Base-by-base conservation (phyloP, 2,329 filamentous ascomycete genomes). In the Reticulascus tulasneorum region DNA sequence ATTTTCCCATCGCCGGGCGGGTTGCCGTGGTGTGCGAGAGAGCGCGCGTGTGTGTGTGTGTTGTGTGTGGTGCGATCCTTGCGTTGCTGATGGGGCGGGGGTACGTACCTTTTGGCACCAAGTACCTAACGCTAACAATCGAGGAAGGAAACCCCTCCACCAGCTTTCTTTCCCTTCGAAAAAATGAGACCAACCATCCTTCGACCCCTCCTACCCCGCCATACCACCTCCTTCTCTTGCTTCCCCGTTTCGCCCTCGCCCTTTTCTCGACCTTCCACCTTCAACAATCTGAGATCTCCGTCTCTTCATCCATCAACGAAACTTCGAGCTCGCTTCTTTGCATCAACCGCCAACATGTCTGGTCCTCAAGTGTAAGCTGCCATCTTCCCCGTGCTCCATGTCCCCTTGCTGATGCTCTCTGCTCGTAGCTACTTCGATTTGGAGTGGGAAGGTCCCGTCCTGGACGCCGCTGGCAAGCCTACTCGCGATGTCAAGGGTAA, bases 281-380 rank as follows among this genome's bases (percentile, higher is more conserved):
- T 44, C 35, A 33, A 42, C 33, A 40, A 46, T 38, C 35, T 46
- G 33, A 35, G 33, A 23, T 26, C 40, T 35, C 30, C 44, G 37
- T 32, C 33, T 31, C 30, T 42, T 31, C 42, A 38, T 41, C 38
- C 43, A 44, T 44, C 41, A 40, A 45, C 40, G 39, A 46, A 46
- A 38, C 38, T 39, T 42, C 43, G 55, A 32, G 46, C 59, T 47
- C 62, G 69, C 52, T 68, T 64, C 53, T 75, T 72, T 53, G 68
- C 64, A 44, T 71, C 85, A 62, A 67, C 82, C 57, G 69, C 76
- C 73, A 82, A 75, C 65, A 95, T 94, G 88, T 42, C 51, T 46
- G 69, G 73, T 59, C 67, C 78, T 63, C 80, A 83, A 63, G 80
- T 80, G 70, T 87, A 73, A 71, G 80, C 40, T 50, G 16, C 13